Base-by-base conservation (phyloP, 371 early-diverging fungal species). In the Mucor piriformis region DNA sequence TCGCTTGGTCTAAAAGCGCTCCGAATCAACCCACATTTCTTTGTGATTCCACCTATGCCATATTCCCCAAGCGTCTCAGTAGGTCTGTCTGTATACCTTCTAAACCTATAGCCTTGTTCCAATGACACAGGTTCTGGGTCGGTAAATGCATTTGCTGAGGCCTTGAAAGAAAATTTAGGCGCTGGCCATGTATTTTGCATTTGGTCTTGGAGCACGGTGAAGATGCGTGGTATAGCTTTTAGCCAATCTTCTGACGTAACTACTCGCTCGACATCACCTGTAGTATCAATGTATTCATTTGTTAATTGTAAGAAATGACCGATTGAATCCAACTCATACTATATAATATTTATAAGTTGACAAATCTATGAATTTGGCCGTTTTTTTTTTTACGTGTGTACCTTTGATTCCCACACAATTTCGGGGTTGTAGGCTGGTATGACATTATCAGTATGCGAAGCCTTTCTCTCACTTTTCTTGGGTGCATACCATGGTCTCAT, bases 1-100 rank as follows among this genome's bases (percentile, higher is more conserved):
- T 88, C 88, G 15, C 81, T 82, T 1, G 87, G 86, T 52, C 88
- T 59, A 72, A 88, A 88, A 46, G 83, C 69, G 15, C 82, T 81
- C 40, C 72, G 73, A 1, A 85, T 73, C 54, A 88, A 64, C 11
- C 87, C 88, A 47, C 79, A 82, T 44, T 66, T 66, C 24, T 59
- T 73, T 8, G 73, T 74, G 3, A 84, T 78, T 6, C 78, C 77
- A 6, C 85, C 86, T 15, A 70, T 35, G 6, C 85, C 85, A 49
- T 70, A 69, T 18, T 74, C 71, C 35, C 79, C 78, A 50, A 83
- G 65, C 27, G 85, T 85, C 55, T 86, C 88, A 1, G 77, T 84
- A 0, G 86, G 67, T 56, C 61, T 37, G 51, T 81, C 71, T 6
- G 69, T 58, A 34, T 51, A 24, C 18, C 74, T 54, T 72, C 69